These are phyloP conservation scores for Rhexocercosporidium sp. DNA, from an alignment of 2,329 filamentous ascomycete species.

Conservation along the genomic window DNA sequence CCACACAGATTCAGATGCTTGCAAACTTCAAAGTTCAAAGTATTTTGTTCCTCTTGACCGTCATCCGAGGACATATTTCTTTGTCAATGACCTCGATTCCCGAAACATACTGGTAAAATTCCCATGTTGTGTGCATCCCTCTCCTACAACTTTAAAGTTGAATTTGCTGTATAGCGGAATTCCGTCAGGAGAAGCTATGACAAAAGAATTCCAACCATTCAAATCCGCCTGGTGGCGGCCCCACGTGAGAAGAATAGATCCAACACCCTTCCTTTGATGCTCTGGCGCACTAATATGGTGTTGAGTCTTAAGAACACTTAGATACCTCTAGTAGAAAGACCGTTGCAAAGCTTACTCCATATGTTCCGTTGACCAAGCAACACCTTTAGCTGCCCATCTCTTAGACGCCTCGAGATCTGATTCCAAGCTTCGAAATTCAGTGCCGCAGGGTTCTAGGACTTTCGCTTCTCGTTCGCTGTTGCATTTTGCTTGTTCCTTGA, in stretches of 20 bases:
- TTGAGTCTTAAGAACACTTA: background rate
- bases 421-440: background rate
- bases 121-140: background rate
- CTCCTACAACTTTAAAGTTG: background rate
- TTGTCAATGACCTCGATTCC: background rate
- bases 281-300: background rate
- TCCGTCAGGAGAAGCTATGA: background rate
- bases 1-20: too few relatives aligned
- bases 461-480: background rate
- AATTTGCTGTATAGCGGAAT: background rate
- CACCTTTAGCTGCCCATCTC: background rate
- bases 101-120: background rate
- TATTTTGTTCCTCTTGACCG: too few relatives aligned
- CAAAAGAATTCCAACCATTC: background rate
- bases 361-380: background rate
- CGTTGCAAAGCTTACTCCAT: background rate
- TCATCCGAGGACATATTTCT: too few relatives aligned
- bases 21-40: too few relatives aligned
- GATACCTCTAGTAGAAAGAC: background rate
- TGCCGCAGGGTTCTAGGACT: background rate
- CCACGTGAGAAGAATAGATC: background rate
- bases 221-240: background rate
- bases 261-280: background rate
- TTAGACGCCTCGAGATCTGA: background rate
- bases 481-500: background rate